Evolutionary conservation across 257 asterid genomes (phyloP), one percentile per base, ranked within the genome.

Genomic region (Penstemon barbatus): DNA sequence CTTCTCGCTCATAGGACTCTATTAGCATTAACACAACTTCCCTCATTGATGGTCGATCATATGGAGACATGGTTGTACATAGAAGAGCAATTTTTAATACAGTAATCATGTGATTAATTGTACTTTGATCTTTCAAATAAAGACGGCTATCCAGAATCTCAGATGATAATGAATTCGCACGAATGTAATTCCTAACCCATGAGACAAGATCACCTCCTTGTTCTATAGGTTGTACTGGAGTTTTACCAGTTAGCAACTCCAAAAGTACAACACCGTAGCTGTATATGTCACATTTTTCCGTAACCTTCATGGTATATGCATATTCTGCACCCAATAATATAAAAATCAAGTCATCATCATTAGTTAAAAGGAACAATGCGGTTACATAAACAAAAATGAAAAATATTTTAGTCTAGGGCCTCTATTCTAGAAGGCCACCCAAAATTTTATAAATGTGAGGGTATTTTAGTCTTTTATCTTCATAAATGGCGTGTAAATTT

Each of bases 241-340:
- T 76, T 82, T 83, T 92, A 39, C 97, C 97, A 0, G 98, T 89
- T 65, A 92, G 63, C 77, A 92, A 63, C 82, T 92, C 98, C 83
- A 92, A 38, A 8, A 92, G 88, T 60, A 91, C 97, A 8, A 91
- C 97, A 0, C 95, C 97, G 7, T 88, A 91, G 83, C 97, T 91
- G 81, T 91, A 91, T 10, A 88, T 80, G 61, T 91, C 97, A 50
- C 96, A 91, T 72, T 91, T 91, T 72, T 91, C 97, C 0, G 97
- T 86, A 48, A 90, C 92, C 84, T 90, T 90, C 97, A 90, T 90
- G 3, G 97, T 90, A 83, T 86, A 90, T 4, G 97, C 97, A 9
- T 90, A 90, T 74, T 90, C 97, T 91, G 95, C 82, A 68, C 43
- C 12, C 11, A 39, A 52, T 63, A 54, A 37, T 11, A 69, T 8